Percentiles rank a stretch among this genome's conserved stretches.
phyloP scores from a whole-genome alignment of 495 filamentous ascomycete species.

The Lasiosphaeria miniovina region DNA sequence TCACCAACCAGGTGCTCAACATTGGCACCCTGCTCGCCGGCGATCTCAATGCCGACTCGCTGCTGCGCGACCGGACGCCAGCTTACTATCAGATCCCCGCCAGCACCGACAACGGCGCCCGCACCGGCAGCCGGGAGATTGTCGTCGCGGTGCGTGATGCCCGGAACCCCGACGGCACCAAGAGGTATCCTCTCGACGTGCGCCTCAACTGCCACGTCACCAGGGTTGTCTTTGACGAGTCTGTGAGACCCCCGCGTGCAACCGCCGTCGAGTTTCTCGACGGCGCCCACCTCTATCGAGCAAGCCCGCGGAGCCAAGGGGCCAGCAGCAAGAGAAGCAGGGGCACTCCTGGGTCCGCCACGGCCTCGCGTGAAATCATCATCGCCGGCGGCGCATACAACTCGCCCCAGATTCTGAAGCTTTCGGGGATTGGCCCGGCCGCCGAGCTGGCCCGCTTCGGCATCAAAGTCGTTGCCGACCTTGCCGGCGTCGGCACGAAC shows the following conservation, averaged over 20 bases:
- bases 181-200: conserved; percentile 59
- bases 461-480: conserved; percentile 52
- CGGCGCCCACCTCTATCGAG: conserved; percentile 58
- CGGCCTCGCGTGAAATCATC: conserved; percentile 60
- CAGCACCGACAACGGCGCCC: conserved; percentile 41
- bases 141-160: conserved; percentile 51
- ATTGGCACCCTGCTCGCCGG: conserved; percentile 44
- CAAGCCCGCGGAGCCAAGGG: conserved; percentile 42
- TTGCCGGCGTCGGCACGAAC: conserved; percentile 64
- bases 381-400: conserved; percentile 59
- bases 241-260: conserved; percentile 45
- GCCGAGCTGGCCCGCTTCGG: conserved; percentile 43
- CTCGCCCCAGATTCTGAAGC: conserved; percentile 61
- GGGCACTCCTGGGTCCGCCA: conserved; percentile 45
- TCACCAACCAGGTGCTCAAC: conserved; percentile 32
- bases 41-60: conserved; percentile 51
- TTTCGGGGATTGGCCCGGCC: conserved; percentile 58
- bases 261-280: conserved; percentile 62
- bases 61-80: conserved; percentile 22
- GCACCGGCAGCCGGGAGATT: conserved; percentile 54
- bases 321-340: neutral
- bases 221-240: conserved; percentile 51
- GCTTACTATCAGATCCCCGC: conserved; percentile 55
- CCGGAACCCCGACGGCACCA: conserved; percentile 46
- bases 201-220: conserved; percentile 59